Conservation (phyloP, 1,284 basidiomycete species). For the Rhodotorula mucilaginosa region DNA sequence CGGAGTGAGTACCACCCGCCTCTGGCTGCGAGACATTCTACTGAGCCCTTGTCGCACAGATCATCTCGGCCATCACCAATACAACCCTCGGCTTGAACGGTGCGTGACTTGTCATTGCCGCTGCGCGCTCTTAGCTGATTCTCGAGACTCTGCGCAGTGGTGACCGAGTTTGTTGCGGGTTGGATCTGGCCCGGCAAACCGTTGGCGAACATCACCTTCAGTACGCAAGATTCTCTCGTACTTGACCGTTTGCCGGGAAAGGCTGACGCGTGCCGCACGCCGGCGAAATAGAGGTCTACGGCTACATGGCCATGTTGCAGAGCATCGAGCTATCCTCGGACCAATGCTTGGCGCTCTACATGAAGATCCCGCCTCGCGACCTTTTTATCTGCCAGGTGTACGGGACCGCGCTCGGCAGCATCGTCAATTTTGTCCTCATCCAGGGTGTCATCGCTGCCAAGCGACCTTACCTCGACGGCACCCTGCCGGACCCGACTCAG, state of each 20-base stretch:
- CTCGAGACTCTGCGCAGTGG: slow-evolving; percentile 31
- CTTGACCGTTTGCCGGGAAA: not conserved
- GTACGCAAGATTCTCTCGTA: not conserved
- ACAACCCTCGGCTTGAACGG: slow-evolving; percentile 46
- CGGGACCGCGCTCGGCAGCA: slow-evolving; percentile 49
- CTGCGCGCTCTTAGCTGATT: no score
- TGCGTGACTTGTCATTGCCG: not conserved
- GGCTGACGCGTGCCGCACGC: not conserved
- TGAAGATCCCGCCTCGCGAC: slow-evolving; percentile 49
- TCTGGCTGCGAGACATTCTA: not conserved
- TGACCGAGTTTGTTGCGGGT: slow-evolving; percentile 51
- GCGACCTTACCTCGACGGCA: slow-evolving; percentile 50
- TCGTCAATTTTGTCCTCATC: slow-evolving; percentile 46
- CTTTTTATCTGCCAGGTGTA: slow-evolving; percentile 51
- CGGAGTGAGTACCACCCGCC: slow-evolving; percentile 45
- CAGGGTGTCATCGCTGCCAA: slow-evolving; percentile 43
- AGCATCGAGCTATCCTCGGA: slow-evolving; percentile 48
- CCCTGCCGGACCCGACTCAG: slow-evolving; percentile 48
- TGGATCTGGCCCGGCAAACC: slow-evolving; percentile 51
- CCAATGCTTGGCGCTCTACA: slow-evolving; percentile 49
- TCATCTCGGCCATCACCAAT: slow-evolving; percentile 36
- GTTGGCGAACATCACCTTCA: slow-evolving; percentile 22
- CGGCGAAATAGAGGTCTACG: slow-evolving; percentile 27
- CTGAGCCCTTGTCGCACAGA: slow-evolving; percentile 3
- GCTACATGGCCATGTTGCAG: slow-evolving; percentile 48